Conservation (phyloP, 2,329 filamentous ascomycete species). For the Ophiocordyceps sinensis region DNA sequence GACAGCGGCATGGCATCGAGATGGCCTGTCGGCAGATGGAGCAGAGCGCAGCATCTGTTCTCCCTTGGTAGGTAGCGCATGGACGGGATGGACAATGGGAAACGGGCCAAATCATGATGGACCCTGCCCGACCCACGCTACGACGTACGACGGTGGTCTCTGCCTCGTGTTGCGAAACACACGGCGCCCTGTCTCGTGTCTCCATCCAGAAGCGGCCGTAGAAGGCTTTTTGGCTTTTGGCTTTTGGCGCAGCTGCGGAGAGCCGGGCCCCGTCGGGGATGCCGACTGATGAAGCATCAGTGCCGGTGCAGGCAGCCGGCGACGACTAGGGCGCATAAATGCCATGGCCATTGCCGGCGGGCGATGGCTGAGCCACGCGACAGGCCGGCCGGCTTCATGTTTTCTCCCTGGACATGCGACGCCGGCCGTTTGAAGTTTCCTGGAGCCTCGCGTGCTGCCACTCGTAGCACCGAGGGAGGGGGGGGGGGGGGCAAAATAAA, state of each 20-base stretch:
- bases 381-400: background rate
- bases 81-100: too few relatives aligned
- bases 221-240: too few relatives aligned
- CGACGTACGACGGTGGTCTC: too few relatives aligned
- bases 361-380: background rate
- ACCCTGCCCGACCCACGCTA: too few relatives aligned
- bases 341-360: too few relatives aligned
- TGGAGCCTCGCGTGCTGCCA: background rate
- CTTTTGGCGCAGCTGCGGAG: too few relatives aligned
- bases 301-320: background rate
- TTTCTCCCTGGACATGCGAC: background rate
- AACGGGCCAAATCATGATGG: too few relatives aligned
- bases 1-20: background rate
- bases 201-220: too few relatives aligned
- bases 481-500: background rate
- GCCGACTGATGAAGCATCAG: background rate
- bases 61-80: too few relatives aligned
- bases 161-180: too few relatives aligned
- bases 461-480: background rate
- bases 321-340: background rate
- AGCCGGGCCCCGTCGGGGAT: too few relatives aligned
- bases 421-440: background rate
- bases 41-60: background rate
- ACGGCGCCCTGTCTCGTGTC: too few relatives aligned
- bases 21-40: background rate